phyloP scores from a whole-genome alignment of 2,329 filamentous ascomycete genomes.

The Trichoderma aggressivum region DNA sequence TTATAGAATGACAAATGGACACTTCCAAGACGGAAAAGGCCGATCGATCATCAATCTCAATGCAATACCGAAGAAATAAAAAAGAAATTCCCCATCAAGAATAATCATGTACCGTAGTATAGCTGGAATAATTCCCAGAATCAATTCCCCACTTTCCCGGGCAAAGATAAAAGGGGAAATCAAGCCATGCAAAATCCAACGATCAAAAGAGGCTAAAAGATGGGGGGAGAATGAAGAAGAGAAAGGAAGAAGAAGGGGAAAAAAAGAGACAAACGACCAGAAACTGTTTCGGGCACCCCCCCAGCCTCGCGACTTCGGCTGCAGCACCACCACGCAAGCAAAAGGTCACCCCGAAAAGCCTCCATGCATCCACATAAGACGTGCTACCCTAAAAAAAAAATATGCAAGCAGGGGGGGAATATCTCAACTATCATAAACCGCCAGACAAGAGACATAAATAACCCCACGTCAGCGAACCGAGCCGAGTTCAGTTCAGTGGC shows the following conservation, averaged over 20 bases:
- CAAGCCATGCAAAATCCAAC: not conserved
- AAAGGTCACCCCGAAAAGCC: not conserved
- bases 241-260: not conserved
- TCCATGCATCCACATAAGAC: not conserved
- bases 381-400: not conserved
- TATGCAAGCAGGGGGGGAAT: not conserved
- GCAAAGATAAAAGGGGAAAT: not conserved
- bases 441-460: not conserved
- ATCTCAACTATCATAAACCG: not conserved
- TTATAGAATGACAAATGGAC: not conserved
- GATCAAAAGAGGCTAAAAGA: not conserved
- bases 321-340: not conserved
- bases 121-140: not conserved
- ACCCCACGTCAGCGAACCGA: slow-evolving; percentile 4
- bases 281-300: not conserved
- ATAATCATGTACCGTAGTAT: not conserved
- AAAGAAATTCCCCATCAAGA: not conserved
- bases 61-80: not conserved
- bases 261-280: not conserved
- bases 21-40: not conserved
- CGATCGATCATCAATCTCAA: not conserved
- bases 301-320: slow-evolving; percentile 12
- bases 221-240: not conserved
- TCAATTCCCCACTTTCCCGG: not conserved
- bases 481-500: not conserved